Conservation (phyloP, 164 flowering plant species). For the Cinnamomum chago region DNA sequence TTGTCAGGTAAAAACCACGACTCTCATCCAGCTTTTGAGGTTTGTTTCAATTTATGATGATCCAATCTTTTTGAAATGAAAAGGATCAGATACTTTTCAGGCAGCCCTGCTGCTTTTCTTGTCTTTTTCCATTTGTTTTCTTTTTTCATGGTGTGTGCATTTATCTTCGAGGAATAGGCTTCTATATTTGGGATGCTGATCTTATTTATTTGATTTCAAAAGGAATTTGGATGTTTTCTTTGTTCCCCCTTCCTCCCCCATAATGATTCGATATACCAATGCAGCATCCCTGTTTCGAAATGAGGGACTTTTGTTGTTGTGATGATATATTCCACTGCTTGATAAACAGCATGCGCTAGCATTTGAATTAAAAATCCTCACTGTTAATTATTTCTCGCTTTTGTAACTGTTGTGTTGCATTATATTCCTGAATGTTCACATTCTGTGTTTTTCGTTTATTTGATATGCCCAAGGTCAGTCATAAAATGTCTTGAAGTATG, state of each 20-base stretch:
- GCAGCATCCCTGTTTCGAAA: not conserved
- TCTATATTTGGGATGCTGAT: slow-evolving; percentile 18
- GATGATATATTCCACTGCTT: not conserved
- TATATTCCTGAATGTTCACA: no score
- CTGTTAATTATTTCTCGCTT: not conserved
- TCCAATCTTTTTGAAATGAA: slow-evolving; percentile 19
- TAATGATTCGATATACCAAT: not conserved
- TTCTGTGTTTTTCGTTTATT: no score
- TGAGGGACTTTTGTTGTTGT: not conserved
- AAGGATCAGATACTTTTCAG: slow-evolving; percentile 10
- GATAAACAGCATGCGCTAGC: not conserved
- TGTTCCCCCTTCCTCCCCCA: not conserved
- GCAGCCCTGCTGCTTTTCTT: slow-evolving; percentile 12
- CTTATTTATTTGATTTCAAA: no score
- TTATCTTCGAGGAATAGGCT: slow-evolving; percentile 25
- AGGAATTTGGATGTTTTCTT: not conserved
- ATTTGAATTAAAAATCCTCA: not conserved
- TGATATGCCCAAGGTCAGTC: no score
- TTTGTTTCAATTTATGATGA: slow-evolving; percentile 24
- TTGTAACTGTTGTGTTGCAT: no score
- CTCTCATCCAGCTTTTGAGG: slow-evolving; percentile 19
- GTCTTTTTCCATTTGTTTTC: not conserved
- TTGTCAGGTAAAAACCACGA: slow-evolving; percentile 7
- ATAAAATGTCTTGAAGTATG: no score
- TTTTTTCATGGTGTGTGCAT: not conserved